These are phyloP conservation scores for Termitomyces sp. DNA, from an alignment of 768 basidiomycete genomes.

Conservation along the genomic window DNA sequence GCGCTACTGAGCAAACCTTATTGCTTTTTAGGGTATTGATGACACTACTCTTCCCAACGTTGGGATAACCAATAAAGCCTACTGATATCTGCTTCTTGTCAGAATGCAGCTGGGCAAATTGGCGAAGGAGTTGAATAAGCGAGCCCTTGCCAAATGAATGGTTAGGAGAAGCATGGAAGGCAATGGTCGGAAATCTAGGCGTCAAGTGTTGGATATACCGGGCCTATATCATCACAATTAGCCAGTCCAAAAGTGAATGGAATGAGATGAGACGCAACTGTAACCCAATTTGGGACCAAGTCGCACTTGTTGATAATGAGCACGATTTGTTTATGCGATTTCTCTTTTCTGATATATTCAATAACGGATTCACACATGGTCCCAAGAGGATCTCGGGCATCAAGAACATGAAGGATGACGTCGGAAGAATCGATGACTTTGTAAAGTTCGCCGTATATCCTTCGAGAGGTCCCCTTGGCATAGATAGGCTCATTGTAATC, in stretches of 20 bases:
- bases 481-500: slow-evolving; percentile 89
- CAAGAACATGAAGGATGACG: slow-evolving; percentile 90
- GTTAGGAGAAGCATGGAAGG: slow-evolving; percentile 98
- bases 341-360: slow-evolving; percentile 92
- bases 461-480: slow-evolving; percentile 88
- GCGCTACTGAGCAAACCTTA: slow-evolving; percentile 95
- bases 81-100: slow-evolving; percentile 99
- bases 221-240: slow-evolving; percentile 44
- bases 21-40: slow-evolving; percentile 98
- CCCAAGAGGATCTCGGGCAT: slow-evolving; percentile 92
- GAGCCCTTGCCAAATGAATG: slow-evolving; percentile 99
- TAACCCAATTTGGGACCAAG: slow-evolving; percentile 97
- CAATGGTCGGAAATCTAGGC: slow-evolving; percentile 91
- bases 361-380: slow-evolving; percentile 93
- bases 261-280: slow-evolving; percentile 48
- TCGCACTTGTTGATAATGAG: slow-evolving; percentile 98
- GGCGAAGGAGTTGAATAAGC: slow-evolving; percentile 92
- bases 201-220: slow-evolving; percentile 95
- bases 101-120: slow-evolving; percentile 94
- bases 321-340: slow-evolving; percentile 95
- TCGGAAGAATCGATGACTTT: slow-evolving; percentile 99
- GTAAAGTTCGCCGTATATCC: slow-evolving; percentile 97
- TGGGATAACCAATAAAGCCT: slow-evolving; percentile 96
- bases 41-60: slow-evolving; percentile 95
- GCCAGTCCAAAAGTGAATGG: slow-evolving; percentile 2